Base-by-base conservation (phyloP, 2,329 filamentous ascomycete genomes). In the Clonostachys solani region DNA sequence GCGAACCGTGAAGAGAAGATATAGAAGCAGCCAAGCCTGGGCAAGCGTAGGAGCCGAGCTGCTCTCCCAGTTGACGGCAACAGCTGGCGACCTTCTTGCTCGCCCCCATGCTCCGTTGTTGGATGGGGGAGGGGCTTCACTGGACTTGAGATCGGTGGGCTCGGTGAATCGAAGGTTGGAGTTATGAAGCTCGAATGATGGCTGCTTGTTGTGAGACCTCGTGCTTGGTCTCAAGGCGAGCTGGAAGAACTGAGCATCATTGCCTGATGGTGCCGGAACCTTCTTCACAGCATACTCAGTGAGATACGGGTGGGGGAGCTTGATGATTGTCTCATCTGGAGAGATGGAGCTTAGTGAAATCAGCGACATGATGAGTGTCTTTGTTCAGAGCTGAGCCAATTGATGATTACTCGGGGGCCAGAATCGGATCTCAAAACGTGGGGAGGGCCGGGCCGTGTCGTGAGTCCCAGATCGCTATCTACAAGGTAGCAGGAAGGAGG, bases 81-180 rank as follows among this genome's bases (percentile, higher is more conserved):
- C 71, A 46, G 67, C 66, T 4, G 77, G 77, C 5, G 74, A 75
- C 49, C 77, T 72, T 35, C 76, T 66, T n/a, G 77, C 72, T n/a
- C 77, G 68, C 6, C 72, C 77, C 77, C 77, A 81, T 43, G 74
- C 63, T 42, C 74, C 77, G 61, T 81, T 81, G 62, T 79, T 76
- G 48, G 74, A 76, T 41, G 66, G 64, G 36, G 72, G 58, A 5
- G 74, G 74, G 15, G 73, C 63, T 54, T 76, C 71, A 58, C 69
- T 74, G 12, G 72, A 75, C 55, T 74, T 75, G 46, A 75, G 69
- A 52, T 69, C 64, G 35, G 65, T 55, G 35, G 72, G 73, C 50
- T 75, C 69, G 23, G 71, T 66, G 59, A 77, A 75, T 62, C 61
- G 64, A 50, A 77, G 58, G 13, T 56, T 49, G 45, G 62, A 54